These are phyloP conservation scores for Pulveroboletus ravenelii DNA, from an alignment of 768 basidiomycete genomes.

Conservation along the genomic window DNA sequence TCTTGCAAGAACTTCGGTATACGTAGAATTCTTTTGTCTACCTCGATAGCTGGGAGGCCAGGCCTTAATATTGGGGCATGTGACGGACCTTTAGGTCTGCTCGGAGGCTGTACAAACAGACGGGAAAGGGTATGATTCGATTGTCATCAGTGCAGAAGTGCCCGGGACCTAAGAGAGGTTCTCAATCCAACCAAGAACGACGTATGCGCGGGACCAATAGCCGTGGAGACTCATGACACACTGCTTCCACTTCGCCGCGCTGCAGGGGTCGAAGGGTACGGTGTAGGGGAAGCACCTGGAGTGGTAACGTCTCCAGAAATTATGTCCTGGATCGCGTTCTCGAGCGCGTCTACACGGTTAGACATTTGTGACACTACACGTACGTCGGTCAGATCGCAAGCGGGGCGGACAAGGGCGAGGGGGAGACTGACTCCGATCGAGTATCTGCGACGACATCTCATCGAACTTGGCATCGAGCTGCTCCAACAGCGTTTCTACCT, in stretches of 20 bases:
- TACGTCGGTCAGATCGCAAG: constrained; percentile 5
- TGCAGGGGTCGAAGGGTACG: constrained; percentile 28
- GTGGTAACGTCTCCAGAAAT: constrained; percentile 65
- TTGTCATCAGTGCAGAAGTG: constrained; percentile 17
- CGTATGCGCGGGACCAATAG: constrained; percentile 8
- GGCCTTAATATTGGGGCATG: background rate
- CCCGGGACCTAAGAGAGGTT: background rate
- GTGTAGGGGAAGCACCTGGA: constrained; percentile 55
- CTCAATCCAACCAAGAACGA: constrained; percentile 14
- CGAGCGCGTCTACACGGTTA: constrained; percentile 80
- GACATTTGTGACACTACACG: constrained; percentile 88
- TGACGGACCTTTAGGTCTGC: background rate
- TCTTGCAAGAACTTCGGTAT: constrained; percentile 9
- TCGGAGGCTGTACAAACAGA: constrained; percentile 7
- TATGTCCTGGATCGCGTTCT: constrained; percentile 88
- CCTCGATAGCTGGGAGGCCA: background rate
- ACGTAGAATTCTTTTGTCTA: background rate
- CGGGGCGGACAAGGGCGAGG: constrained; percentile 1
- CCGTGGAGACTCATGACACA: constrained; percentile 13
- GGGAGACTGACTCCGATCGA: constrained; percentile 68
- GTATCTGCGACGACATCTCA: constrained; percentile 86
- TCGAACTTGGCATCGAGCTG: constrained; percentile 90
- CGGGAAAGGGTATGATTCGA: constrained; percentile 11
- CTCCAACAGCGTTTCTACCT: constrained; percentile 87
- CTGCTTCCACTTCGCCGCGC: constrained; percentile 43